Conservation (phyloP, 2,329 filamentous ascomycete species). For the Scleromitrula shiraiana region DNA sequence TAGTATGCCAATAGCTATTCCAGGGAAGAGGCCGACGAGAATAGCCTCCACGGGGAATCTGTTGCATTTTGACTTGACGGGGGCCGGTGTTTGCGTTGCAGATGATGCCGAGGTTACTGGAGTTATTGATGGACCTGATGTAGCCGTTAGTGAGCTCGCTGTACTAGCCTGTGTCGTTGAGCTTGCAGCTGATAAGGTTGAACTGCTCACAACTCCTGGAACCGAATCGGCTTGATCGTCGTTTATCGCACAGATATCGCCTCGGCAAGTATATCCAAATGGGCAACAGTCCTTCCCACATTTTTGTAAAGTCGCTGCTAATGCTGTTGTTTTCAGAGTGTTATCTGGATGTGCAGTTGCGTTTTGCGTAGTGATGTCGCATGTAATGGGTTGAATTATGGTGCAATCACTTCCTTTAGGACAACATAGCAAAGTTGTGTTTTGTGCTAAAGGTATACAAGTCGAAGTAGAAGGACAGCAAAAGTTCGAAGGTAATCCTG, state of each 20-base stretch:
- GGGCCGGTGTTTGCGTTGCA: not conserved
- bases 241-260: slow-evolving; percentile 42
- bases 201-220: slow-evolving; percentile 19
- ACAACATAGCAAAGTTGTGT: slow-evolving; percentile 64
- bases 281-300: slow-evolving; percentile 62
- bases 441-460: slow-evolving; percentile 55
- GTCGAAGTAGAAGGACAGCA: slow-evolving; percentile 50
- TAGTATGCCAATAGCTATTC: slow-evolving; percentile 40
- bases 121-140: slow-evolving; percentile 12
- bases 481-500: slow-evolving; percentile 53
- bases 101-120: slow-evolving; percentile 14
- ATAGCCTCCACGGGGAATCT: slow-evolving; percentile 19
- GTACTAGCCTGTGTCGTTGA: slow-evolving; percentile 1
- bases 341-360: slow-evolving; percentile 46
- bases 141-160: not conserved
- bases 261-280: slow-evolving; percentile 57
- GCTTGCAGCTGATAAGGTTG: slow-evolving; percentile 15
- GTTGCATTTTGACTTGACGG: slow-evolving; percentile 15
- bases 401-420: slow-evolving; percentile 49
- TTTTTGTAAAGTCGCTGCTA: slow-evolving; percentile 44
- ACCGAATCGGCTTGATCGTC: slow-evolving; percentile 38
- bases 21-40: slow-evolving; percentile 33
- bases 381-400: slow-evolving; percentile 56
- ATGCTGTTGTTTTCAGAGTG: slow-evolving; percentile 57
- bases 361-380: slow-evolving; percentile 55